phyloP scores from a whole-genome alignment of 139 green algal genomes.

The Chlamydomonas eustigma region DNA sequence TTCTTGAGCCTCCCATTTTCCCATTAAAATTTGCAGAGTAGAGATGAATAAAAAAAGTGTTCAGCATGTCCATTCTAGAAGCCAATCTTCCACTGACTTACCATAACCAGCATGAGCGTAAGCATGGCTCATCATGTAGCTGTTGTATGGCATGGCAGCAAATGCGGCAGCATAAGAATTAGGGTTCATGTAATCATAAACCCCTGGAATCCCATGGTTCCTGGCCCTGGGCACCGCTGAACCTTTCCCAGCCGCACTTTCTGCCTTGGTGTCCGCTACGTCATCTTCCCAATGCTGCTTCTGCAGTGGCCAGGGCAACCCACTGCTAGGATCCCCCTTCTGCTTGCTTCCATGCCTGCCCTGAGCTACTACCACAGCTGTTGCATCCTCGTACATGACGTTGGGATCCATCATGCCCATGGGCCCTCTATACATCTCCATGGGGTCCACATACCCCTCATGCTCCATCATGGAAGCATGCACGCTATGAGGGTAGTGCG shows the following conservation, averaged over 20 bases:
- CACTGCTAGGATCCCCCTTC: neutral
- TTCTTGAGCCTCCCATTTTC: neutral
- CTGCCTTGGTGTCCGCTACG: neutral
- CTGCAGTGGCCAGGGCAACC: neutral
- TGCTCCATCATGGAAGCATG: neutral
- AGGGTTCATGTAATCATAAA: slow-evolving; percentile 2
- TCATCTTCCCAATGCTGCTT: neutral
- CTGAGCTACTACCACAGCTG: neutral
- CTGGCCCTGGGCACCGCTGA: neutral
- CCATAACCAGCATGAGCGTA: neutral
- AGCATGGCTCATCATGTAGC: neutral
- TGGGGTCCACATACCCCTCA: neutral
- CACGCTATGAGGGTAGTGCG: neutral
- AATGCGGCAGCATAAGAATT: neutral
- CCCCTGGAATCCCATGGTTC: neutral
- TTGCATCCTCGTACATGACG: neutral
- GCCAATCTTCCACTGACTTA: neutral
- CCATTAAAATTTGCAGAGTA: neutral
- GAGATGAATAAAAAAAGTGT: neutral
- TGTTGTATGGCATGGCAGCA: neutral
- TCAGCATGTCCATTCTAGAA: neutral
- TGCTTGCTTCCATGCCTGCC: neutral
- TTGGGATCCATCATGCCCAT: neutral
- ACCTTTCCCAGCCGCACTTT: neutral
- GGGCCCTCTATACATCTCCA: neutral